Percentiles rank a stretch among this genome's conserved stretches.
Conservation (phyloP, 805 yeast genomes). For the Monosporozyma solicola region DNA sequence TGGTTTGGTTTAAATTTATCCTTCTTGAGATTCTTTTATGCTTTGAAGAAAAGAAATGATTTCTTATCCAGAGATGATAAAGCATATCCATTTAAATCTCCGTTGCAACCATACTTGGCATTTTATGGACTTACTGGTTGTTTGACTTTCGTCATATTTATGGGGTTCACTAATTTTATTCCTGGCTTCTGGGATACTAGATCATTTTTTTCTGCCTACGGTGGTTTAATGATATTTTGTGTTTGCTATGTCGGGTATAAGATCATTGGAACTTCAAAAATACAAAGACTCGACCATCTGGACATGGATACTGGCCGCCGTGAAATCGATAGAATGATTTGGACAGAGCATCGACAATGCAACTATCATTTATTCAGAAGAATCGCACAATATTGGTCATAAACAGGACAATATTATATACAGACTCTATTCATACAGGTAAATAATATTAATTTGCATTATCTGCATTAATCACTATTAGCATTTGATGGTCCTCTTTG, state of each 20-base stretch:
- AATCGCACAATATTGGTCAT: slow-evolving; percentile 5
- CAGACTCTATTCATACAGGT: background rate
- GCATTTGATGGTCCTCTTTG: background rate
- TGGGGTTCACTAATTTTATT: slow-evolving; percentile 58
- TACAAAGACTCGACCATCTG: slow-evolving; percentile 60
- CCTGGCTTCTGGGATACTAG: slow-evolving; percentile 50
- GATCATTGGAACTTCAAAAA: slow-evolving; percentile 49
- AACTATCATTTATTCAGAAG: background rate
- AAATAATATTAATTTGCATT: background rate
- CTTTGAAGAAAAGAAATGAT: slow-evolving; percentile 52
- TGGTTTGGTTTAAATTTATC: slow-evolving; percentile 70
- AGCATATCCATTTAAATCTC: slow-evolving; percentile 59
- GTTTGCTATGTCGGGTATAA: slow-evolving; percentile 48
- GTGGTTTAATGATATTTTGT: slow-evolving; percentile 46
- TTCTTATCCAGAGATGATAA: slow-evolving; percentile 54
- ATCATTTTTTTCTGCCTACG: slow-evolving; percentile 58
- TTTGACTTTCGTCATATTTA: slow-evolving; percentile 39
- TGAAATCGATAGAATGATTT: slow-evolving; percentile 68
- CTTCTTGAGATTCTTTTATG: slow-evolving; percentile 55
- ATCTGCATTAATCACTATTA: background rate
- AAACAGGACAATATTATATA: background rate
- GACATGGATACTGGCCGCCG: slow-evolving; percentile 80
- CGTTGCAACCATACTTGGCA: slow-evolving; percentile 62
- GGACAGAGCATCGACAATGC: slow-evolving; percentile 62
- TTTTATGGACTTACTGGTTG: slow-evolving; percentile 53